A percentile compares a stretch with the other conserved stretches of the same genome.
Evolutionary conservation across 805 yeast genomes (phyloP).

Genomic region (Sugiyamaella valdiviana): DNA sequence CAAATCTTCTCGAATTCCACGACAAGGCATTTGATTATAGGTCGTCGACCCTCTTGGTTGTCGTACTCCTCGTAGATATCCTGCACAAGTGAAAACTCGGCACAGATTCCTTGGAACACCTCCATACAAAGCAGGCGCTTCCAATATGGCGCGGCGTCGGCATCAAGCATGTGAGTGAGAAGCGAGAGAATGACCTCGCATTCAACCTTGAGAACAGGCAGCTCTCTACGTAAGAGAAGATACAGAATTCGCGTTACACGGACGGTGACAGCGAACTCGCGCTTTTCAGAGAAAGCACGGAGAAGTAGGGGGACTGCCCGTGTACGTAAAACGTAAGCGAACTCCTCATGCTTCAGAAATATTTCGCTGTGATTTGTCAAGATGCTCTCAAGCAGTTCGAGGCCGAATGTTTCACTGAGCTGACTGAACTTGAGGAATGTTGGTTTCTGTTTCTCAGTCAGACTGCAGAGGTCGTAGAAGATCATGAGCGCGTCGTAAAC

Average conservation of each 20-base stretch:
- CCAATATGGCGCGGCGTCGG: slow-evolving; percentile 60
- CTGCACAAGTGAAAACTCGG: slow-evolving; percentile 48
- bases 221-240: slow-evolving; percentile 55
- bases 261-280: slow-evolving; percentile 62
- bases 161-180: slow-evolving; percentile 63
- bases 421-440: slow-evolving; percentile 44
- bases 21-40: slow-evolving; percentile 53
- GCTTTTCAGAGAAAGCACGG: slow-evolving; percentile 52
- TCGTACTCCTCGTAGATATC: slow-evolving; percentile 61
- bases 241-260: slow-evolving; percentile 69
- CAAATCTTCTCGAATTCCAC: slow-evolving; percentile 37
- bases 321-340: slow-evolving; percentile 58
- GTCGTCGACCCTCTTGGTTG: slow-evolving; percentile 47
- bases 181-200: slow-evolving; percentile 74
- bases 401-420: slow-evolving; percentile 58
- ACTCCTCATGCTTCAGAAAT: slow-evolving; percentile 55
- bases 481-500: slow-evolving; percentile 67
- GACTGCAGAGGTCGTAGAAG: slow-evolving; percentile 63
- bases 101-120: slow-evolving; percentile 53
- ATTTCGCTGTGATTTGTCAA: slow-evolving; percentile 54
- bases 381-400: slow-evolving; percentile 79
- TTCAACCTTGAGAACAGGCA: slow-evolving; percentile 62
- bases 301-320: slow-evolving; percentile 72
- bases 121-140: slow-evolving; percentile 69
- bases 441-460: slow-evolving; percentile 55